Evolutionary conservation across 257 asterid species (phyloP).

Genomic region (Solanum gandarillasii): DNA sequence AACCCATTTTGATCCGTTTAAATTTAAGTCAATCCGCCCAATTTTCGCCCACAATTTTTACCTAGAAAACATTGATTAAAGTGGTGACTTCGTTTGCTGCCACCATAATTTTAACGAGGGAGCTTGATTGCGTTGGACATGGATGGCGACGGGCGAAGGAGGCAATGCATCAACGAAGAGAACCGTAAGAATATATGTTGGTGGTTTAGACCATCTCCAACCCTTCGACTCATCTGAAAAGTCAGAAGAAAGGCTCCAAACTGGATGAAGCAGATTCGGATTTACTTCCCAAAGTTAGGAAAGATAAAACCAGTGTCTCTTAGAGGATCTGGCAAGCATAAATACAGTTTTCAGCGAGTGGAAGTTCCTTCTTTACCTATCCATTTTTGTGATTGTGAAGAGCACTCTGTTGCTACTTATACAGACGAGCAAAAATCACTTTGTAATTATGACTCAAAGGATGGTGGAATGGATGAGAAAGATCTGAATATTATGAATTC

Average conservation of each 20-base stretch:
- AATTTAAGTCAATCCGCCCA: rapidly evolving
- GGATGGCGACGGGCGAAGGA: slow-evolving; percentile 6
- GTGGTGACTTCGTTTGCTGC: no score
- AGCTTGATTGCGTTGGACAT: not conserved
- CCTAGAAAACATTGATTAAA: no score
- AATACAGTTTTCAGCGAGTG: slow-evolving; percentile 88
- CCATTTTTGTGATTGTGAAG: slow-evolving; percentile 84
- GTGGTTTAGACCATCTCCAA: slow-evolving; percentile 41
- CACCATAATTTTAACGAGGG: not conserved
- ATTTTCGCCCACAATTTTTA: no score
- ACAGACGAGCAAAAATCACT: slow-evolving; percentile 11
- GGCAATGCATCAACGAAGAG: not conserved
- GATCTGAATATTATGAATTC: slow-evolving; percentile 66
- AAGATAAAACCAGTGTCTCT: slow-evolving; percentile 58
- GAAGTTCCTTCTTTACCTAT: slow-evolving; percentile 63
- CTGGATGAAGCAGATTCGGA: slow-evolving; percentile 39
- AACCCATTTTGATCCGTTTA: no score
- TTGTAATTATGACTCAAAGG: slow-evolving; percentile 17
- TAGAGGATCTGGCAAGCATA: slow-evolving; percentile 88
- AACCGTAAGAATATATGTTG: slow-evolving; percentile 47
- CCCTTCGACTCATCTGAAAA: slow-evolving; percentile 16
- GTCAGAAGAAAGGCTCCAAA: slow-evolving; percentile 24
- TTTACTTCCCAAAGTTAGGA: slow-evolving; percentile 68
- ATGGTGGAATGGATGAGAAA: slow-evolving; percentile 47
- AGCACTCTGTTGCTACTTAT: slow-evolving; percentile 43